These are phyloP conservation scores for Plasmodium sp. DNA, from an alignment of 169 alveolate species.

Conservation along the genomic window DNA sequence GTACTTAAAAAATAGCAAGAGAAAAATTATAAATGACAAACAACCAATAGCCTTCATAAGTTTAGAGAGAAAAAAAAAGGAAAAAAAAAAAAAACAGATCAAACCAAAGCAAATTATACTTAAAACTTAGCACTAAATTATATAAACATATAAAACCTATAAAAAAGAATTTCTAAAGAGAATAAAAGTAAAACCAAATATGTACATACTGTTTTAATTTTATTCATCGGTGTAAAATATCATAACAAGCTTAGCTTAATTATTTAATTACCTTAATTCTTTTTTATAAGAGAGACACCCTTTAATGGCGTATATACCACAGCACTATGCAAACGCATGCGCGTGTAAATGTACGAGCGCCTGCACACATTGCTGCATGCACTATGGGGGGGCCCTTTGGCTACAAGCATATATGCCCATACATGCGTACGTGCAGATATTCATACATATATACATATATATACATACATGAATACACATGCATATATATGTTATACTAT, in stretches of 20 bases:
- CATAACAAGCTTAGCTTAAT: neutral
- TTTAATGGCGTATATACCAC: neutral
- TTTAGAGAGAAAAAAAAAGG: neutral
- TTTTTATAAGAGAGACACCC: neutral
- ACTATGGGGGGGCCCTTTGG: neutral
- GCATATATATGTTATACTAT: neutral
- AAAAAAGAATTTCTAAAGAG: neutral
- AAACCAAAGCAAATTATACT: neutral
- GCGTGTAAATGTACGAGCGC: neutral
- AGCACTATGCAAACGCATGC: neutral
- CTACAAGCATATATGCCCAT: neutral
- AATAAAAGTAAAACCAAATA: neutral
- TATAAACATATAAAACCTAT: neutral
- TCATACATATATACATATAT: neutral
- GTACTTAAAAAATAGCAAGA: neutral
- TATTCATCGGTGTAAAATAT: neutral
- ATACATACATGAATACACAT: neutral
- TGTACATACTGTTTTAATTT: neutral
- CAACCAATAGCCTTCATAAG: neutral
- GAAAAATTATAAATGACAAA: neutral
- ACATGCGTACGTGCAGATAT: neutral
- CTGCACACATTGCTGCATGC: neutral
- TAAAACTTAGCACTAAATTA: neutral
- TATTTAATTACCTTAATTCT: neutral
- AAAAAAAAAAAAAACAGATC: neutral